Base-by-base conservation (phyloP, 1,139 yeast genomes). In the Sugiyamaella xylanicola region DNA sequence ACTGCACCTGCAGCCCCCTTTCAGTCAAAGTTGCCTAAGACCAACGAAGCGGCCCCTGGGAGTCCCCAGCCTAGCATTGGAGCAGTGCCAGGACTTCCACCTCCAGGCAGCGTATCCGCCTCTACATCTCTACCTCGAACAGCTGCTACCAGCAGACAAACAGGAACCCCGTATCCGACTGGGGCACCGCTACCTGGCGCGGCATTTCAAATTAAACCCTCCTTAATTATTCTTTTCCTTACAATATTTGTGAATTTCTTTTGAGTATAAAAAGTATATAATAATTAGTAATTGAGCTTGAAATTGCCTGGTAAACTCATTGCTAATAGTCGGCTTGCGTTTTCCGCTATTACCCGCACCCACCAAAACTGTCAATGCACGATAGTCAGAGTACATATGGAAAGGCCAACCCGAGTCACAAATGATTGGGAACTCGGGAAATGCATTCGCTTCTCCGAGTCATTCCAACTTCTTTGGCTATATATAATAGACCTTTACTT, bases 201-300 rank as follows among this genome's bases (percentile, higher is more conserved):
- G 19, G 35, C 40, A 15, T 32, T 40, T 11, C 48, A 45, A 17
- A 21, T 37, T 13, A 29, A 32, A 45, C 48, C 48, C 27, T 13
- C 27, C n/a, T 29, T 46, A 36, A 17, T 36, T 13, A 36, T 46
- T 46, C 36, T 37, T 46, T 46, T 46, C 15, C 37, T 46, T 36
- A 46, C 50, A 46, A 32, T 46, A 46, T 46, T 46, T 35, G 39
- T 46, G 37, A 46, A 46, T 46, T 4, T 46, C 36, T 46, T 46
- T 46, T 46, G 36, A 46, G 16, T 32, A 32, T 32, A 11, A 43
- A 43, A 45, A n/a, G 39, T 35, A 35, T 35, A 42, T 21, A 15
- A 25, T 25, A 25, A 25, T 25, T 5, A 25, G 11, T 42, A 20
- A 42, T 42, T 21, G n/a, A n/a, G n/a, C n/a, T n/a, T n/a, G n/a